phyloP scores from a whole-genome alignment of 2,329 filamentous ascomycete genomes.

The Claviceps cyperi region DNA sequence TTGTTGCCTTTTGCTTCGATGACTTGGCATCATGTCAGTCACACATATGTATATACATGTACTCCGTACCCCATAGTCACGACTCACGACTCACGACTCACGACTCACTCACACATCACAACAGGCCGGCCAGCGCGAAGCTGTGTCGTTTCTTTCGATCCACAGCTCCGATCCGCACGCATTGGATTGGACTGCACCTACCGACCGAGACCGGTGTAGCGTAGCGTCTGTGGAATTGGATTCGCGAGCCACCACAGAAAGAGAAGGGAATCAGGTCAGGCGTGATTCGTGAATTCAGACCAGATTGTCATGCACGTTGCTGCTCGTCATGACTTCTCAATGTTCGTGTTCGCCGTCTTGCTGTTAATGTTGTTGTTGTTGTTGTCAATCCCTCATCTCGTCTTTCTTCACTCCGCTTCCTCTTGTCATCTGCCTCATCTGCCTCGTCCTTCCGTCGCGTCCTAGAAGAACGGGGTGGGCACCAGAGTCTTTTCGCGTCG shows the following conservation, averaged over 20 bases:
- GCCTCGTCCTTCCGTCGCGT: background rate
- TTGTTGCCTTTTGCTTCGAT: too few species aligned
- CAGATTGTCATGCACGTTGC: too few species aligned
- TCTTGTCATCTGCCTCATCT: background rate
- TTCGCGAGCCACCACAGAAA: background rate
- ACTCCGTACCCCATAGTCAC: too few species aligned
- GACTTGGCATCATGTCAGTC: too few species aligned
- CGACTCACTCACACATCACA: too few species aligned
- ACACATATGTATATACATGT: too few species aligned
- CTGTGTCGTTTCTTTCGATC: background rate
- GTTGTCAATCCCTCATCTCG: background rate
- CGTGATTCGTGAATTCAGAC: too few species aligned
- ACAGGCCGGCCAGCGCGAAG: background rate
- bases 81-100: too few species aligned
- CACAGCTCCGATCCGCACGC: constrained; percentile 1
- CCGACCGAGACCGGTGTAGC: background rate
- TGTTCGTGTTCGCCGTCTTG: too few species aligned
- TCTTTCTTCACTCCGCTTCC: background rate
- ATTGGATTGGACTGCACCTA: background rate
- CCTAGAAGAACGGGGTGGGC: background rate
- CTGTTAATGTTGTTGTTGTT: background rate
- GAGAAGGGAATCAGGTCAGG: too few species aligned
- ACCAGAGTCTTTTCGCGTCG: constrained; percentile 5
- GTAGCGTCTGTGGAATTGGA: background rate
- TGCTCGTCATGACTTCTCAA: too few species aligned